Base-by-base conservation (phyloP, 2,329 filamentous ascomycete genomes). In the Aureobasidium sp. region DNA sequence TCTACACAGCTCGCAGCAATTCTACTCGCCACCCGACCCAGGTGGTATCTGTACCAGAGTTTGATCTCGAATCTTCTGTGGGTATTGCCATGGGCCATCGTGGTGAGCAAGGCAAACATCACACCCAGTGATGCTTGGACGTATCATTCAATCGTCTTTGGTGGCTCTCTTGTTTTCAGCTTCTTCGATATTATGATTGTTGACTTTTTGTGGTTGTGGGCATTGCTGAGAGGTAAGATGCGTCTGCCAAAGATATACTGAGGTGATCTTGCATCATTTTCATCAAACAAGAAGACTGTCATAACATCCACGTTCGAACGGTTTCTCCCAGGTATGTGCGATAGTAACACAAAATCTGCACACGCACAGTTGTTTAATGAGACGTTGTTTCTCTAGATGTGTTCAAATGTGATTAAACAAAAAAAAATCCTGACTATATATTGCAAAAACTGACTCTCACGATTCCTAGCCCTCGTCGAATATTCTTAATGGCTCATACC, bases 31-130 rank as follows among this genome's bases (percentile, higher is more conserved):
- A 88, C 86, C 0, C 74, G 79, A 0, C 86, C 87, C 0, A 75
- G 75, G 1, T 90, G 85, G 86, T 90, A 89, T 69, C 76, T 90
- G 0, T 84, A 81, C 63, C 87, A 90, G 70, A 85, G 84, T 3
- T 73, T 90, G 0, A 80, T 76, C 0, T 88, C 86, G 7, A 90
- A 90, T 67, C 52, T 90, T 0, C 70, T 87, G 0, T 90, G 86
- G 69, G 86, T 90, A 0, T 72, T 91, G 2, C 87, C 87, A 0
- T 90, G 87, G 86, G 86, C 87, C 0, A 82, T 90, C 44, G 84
- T 81, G 0, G 84, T 82, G 63, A 82, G 79, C 56, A 76, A 74
- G 5, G 73, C 73, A n/a, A 61, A 73, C 1, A 72, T 87, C 49
- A 77, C 79, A 7, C 70, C 76, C 3, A 72, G 73, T 0, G 81